A percentile compares a stretch with the other conserved stretches of the same genome.
Evolutionary conservation across 2,329 filamentous ascomycete genomes (phyloP).

Genomic region (Lecanoromycetidae sp.): DNA sequence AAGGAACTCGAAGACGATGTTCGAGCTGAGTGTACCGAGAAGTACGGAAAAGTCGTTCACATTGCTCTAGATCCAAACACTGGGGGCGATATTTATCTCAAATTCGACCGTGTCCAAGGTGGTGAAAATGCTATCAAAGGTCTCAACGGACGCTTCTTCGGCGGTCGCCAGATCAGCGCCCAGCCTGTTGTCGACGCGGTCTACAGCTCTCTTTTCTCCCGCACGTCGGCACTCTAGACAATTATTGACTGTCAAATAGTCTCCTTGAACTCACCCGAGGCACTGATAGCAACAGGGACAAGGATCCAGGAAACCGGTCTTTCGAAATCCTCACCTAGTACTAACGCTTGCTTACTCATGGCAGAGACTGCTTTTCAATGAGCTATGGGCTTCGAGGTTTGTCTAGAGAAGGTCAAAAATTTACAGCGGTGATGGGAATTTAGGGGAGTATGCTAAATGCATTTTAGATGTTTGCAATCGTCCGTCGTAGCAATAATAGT

Average conservation of each 20-base stretch:
- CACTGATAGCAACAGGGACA: background rate
- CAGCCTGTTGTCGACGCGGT: conserved; percentile 95
- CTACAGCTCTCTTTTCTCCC: conserved; percentile 80
- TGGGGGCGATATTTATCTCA: conserved; percentile 92
- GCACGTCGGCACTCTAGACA: conserved; percentile 15
- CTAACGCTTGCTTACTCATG: background rate
- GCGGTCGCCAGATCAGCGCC: conserved; percentile 81
- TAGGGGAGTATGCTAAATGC: too few species aligned
- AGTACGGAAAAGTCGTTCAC: conserved; percentile 96
- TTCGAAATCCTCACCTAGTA: background rate
- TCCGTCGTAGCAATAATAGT: too few species aligned
- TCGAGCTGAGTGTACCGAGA: conserved; percentile 78
- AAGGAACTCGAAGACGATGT: conserved; percentile 93
- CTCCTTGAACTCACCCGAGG: background rate
- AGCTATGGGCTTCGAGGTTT: background rate
- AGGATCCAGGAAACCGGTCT: background rate
- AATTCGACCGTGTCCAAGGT: conserved; percentile 90
- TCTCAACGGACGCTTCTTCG: conserved; percentile 93
- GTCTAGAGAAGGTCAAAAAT: background rate
- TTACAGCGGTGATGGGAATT: too few species aligned
- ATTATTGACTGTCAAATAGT: conserved; percentile 7
- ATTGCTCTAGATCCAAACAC: conserved; percentile 90
- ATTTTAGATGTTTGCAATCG: too few species aligned
- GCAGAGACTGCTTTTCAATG: background rate
- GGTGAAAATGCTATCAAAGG: conserved; percentile 97